phyloP scores from a whole-genome alignment of 2,329 filamentous ascomycete species.

The Trichothecium sympodiale region DNA sequence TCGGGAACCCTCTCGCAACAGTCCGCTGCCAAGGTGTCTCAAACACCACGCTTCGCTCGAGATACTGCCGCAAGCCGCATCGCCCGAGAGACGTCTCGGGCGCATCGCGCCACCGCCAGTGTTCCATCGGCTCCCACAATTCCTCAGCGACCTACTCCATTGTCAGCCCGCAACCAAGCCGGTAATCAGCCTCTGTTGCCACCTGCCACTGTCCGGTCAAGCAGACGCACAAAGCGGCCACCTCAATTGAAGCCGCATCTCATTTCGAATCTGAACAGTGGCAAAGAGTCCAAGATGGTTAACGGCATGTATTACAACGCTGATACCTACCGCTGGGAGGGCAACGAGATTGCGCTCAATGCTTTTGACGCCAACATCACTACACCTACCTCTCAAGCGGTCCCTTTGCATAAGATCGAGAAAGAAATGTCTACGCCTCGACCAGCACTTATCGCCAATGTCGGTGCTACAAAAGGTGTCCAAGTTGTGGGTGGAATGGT shows the following conservation, averaged over 20 bases:
- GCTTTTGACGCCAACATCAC: slow-evolving; percentile 60
- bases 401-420: slow-evolving; percentile 31
- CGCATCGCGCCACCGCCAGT: slow-evolving; percentile 44
- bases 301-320: slow-evolving; percentile 98
- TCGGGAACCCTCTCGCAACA: too few relatives aligned
- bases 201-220: slow-evolving; percentile 34
- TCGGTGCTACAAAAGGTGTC: slow-evolving; percentile 72
- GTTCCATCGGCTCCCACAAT: slow-evolving; percentile 43
- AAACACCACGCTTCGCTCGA: slow-evolving; percentile 50
- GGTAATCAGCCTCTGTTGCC: slow-evolving; percentile 29
- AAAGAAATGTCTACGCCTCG: slow-evolving; percentile 50
- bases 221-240: slow-evolving; percentile 45
- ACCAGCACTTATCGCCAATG: slow-evolving; percentile 81
- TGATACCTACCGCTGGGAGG: slow-evolving; percentile 79
- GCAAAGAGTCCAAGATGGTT: slow-evolving; percentile 69
- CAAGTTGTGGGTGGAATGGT: slow-evolving; percentile 98
- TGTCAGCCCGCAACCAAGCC: slow-evolving; percentile 37
- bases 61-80: slow-evolving; percentile 56
- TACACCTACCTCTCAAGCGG: slow-evolving; percentile 25
- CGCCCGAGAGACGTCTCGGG: slow-evolving; percentile 49
- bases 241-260: slow-evolving; percentile 72
- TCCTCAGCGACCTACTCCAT: slow-evolving; percentile 41
- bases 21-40: slow-evolving; percentile 45
- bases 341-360: slow-evolving; percentile 77
- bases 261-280: slow-evolving; percentile 69